Evolutionary conservation across 108 stramenopile species (phyloP), one percentile per base, ranked within the genome.

Genomic region (Discostella stelligeroides): DNA sequence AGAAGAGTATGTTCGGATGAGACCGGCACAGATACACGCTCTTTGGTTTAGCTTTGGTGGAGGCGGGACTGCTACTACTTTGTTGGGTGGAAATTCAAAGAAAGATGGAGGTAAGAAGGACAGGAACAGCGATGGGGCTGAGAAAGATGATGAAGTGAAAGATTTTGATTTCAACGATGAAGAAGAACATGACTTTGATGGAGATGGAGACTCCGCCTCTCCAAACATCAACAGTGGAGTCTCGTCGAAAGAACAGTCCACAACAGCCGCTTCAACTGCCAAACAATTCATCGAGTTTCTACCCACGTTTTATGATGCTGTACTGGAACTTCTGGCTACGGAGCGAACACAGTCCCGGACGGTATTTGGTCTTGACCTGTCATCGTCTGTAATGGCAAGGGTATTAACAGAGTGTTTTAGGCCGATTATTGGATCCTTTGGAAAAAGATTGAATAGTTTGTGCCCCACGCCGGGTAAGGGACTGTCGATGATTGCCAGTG

Each of bases 1-100:
- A 61, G 86, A 94, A 30, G 89, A 94, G 73, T 94, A 94, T 70
- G 86, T 94, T 21, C 84, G 75, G 66, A 86, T 77, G 21, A 76
- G 92, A 28, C 90, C 90, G 25, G 74, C 63, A 14, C 79, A 75
- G 34, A 57, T 90, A 18, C 85, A 89, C 68, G 78, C 80, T 37
- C 63, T 89, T 9, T 94, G 92, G 92, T 94, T 94, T 75, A 53
- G 60, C 29, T 83, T 76, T 60, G 62, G 64, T 62, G 68, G 60
- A 28, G 55, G 66, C 56, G 61, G 61, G n/a, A n/a, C n/a, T n/a
- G n/a, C n/a, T n/a, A n/a, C n/a, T n/a, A n/a, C n/a, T n/a, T n/a
- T 43, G 10, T 54, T 66, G 38, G 25, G 40, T 53, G 48, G 37
- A 1, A 25, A 21, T 23, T 15, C 14, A 17, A 15, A 38, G 39